phyloP scores from a whole-genome alignment of 371 early-diverging fungal genomes.

The Nosema muscidifuracis region DNA sequence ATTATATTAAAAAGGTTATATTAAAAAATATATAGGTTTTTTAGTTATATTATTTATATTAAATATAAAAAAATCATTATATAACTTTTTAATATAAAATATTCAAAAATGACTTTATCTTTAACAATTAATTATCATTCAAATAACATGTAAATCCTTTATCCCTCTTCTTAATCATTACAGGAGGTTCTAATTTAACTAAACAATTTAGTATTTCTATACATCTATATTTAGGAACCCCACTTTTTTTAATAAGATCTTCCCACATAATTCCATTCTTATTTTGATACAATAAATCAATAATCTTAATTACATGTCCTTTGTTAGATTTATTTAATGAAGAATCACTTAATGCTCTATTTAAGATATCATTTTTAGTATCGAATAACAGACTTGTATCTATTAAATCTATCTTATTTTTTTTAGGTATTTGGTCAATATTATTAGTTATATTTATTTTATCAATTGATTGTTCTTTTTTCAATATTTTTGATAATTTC shows the following conservation, averaged over 20 bases:
- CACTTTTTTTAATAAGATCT: constrained; percentile 26
- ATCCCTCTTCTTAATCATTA: constrained; percentile 23
- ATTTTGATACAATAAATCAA: constrained; percentile 18
- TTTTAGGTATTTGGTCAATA: not conserved
- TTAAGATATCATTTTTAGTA: not conserved
- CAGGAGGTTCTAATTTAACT: constrained; percentile 23
- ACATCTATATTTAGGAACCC: constrained; percentile 43
- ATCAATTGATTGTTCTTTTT: constrained; percentile 1
- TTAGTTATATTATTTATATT: too few relatives aligned
- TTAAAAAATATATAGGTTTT: too few relatives aligned
- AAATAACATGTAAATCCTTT: constrained; percentile 38
- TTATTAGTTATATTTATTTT: not conserved
- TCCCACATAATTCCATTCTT: constrained; percentile 23
- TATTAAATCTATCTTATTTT: not conserved
- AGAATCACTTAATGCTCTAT: not conserved
- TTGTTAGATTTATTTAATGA: not conserved
- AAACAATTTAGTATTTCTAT: constrained; percentile 39
- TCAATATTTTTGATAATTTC: not conserved
- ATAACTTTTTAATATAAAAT: too few relatives aligned
- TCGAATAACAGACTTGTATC: constrained; percentile 5
- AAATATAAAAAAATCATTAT: too few relatives aligned
- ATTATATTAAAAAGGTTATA: too few relatives aligned
- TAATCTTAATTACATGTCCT: constrained; percentile 20
- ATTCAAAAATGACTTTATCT: too few relatives aligned
- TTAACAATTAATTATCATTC: not conserved